Base-by-base conservation (phyloP, 768 basidiomycete species). In the Amylocystis lapponica region DNA sequence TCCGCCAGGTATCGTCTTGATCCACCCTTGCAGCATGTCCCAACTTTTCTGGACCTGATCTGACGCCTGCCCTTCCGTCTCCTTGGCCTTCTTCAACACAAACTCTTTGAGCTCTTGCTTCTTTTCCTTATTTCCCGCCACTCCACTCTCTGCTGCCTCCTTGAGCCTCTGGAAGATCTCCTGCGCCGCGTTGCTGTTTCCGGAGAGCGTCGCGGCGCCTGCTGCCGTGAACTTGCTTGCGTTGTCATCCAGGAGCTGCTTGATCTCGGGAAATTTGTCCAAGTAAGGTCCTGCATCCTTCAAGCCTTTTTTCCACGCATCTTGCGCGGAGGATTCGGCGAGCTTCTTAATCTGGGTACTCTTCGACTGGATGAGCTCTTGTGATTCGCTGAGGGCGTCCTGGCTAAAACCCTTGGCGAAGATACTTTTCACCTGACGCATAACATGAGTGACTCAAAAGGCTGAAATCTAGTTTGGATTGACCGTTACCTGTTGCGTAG, bases 91-190 rank as follows among this genome's bases (percentile, higher is more conserved):
- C 27, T 46, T 37, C 53, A 49, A 37, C 16, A 63, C 50, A 36
- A 55, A 60, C 5, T 57, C 50, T 36, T 53, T 50, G 14, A 63
- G 40, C 50, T 62, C 58, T 46, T 60, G 48, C 34, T 60, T 13
- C 45, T 54, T 57, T 50, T 61, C 46, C 44, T 62, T 54, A 42
- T 61, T 45, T 38, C 49, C 50, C 39, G 42, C 47, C 4, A 32
- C 42, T 33, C 51, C 49, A 3, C 49, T 52, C 45, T 57, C 48
- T 17, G 52, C 55, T 1, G 40, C 51, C 29, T 59, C 48, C 41
- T 55, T 53, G 29, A 65, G 49, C n/a, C 49, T 43, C 19, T 53
- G 39, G 38, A 59, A 51, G 25, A 65, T 47, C 41, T 62, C 62
- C 20, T 51, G 41, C 23, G 39, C 39, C 20, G 49, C 41, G 12